Evolutionary conservation across 2,329 filamentous ascomycete genomes (phyloP).

Genomic region (Plenodomus lindquistii): DNA sequence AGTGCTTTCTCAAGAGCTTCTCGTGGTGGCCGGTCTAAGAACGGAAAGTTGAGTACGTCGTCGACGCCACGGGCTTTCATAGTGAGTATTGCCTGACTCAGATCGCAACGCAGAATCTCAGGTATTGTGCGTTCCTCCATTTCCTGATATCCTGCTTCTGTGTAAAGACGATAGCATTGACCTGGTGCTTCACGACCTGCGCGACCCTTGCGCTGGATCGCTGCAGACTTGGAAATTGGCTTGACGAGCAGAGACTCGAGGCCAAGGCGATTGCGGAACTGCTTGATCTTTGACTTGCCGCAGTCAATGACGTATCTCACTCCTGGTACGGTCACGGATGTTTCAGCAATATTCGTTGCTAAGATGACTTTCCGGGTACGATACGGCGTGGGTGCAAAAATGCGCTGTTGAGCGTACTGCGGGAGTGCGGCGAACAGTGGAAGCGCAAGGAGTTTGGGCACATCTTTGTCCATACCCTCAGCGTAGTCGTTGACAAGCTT

Average conservation of each 20-base stretch:
- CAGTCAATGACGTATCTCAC: conserved; percentile 90
- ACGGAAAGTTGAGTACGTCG: conserved; percentile 79
- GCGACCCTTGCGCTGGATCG: conserved; percentile 87
- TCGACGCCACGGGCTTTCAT: conserved; percentile 91
- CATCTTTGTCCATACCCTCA: conserved; percentile 69
- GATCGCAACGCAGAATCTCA: conserved; percentile 88
- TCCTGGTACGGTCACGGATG: conserved; percentile 92
- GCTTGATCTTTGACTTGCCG: conserved; percentile 92
- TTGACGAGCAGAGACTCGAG: conserved; percentile 90
- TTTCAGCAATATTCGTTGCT: conserved; percentile 98
- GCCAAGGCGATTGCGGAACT: conserved; percentile 80
- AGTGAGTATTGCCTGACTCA: conserved; percentile 81
- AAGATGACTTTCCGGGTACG: conserved; percentile 88
- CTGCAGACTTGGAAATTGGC: conserved; percentile 89
- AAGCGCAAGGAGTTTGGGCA: conserved; percentile 72
- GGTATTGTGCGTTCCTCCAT: conserved; percentile 77
- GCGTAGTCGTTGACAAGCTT: conserved; percentile 81
- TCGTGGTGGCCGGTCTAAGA: conserved; percentile 78
- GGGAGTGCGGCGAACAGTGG: conserved; percentile 90
- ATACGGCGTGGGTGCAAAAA: conserved; percentile 75
- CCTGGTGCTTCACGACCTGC: conserved; percentile 91
- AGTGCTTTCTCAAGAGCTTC: conserved; percentile 82
- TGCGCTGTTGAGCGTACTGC: conserved; percentile 80
- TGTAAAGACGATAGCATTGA: conserved; percentile 88
- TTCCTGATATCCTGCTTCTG: conserved; percentile 71